Evolutionary conservation across 352 stramenopile species (phyloP), one percentile per base, ranked within the genome.

Genomic region (Pythium chondricola): DNA sequence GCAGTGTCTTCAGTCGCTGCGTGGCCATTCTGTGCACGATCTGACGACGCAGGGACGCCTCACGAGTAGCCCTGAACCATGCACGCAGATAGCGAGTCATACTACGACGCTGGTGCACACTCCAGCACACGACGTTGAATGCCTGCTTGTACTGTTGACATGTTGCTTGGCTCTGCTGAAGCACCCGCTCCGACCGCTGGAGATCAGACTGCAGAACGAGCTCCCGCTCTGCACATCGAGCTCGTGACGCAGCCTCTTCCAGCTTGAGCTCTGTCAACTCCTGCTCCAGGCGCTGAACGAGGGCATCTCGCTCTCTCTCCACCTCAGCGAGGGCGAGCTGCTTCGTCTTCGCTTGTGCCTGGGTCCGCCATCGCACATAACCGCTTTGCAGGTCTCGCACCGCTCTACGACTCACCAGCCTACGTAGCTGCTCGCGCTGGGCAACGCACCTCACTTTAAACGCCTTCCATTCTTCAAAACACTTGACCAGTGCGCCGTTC

Each of bases 291-390:
- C 18, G 6, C 13, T 52, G 6, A 7, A 62, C 29, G 4, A 29
- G 41, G 6, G 9, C 17, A 27, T 48, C 42, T 2, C 37, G 33
- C 10, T 50, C 53, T 18, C 26, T 39, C 16, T 44, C 22, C 17
- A 56, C 6, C 16, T 41, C 27, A 3, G 29, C 14, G 31, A 56
- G 40, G 24, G 14, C 27, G 4, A 31, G 7, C 7, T 69, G 47
- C 4, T 69, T 62, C 17, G 59, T 43, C 29, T 56, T 63, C 16
- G 70, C 17, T 4, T 63, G 43, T 14, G 64, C 57, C 26, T 70
- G 62, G 4, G 48, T 59, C 36, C 71, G 61, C 68, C 58, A 74
- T 26, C 44, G 49, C 20, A n/a, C 56, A 58, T 58, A 72, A 0
- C 53, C 50, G 3, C 29, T 30, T 26, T 58, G 56, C 47, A 73